phyloP scores from a whole-genome alignment of 805 yeast genomes.

The Phaffomyces antillensis region DNA sequence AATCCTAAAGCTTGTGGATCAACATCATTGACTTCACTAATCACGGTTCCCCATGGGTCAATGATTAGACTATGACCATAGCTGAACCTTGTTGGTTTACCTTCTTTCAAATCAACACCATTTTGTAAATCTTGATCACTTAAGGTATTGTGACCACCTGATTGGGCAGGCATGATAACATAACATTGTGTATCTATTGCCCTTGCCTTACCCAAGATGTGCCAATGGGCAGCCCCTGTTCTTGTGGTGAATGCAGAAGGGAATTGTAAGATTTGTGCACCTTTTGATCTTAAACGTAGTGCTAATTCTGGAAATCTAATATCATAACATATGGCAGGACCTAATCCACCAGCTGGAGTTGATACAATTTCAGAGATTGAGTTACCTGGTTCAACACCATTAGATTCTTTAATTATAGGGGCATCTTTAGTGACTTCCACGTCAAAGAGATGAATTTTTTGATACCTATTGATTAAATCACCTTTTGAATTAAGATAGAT shows the following conservation, averaged over 20 bases:
- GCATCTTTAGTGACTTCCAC: slow-evolving; percentile 66
- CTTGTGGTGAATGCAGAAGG: slow-evolving; percentile 92
- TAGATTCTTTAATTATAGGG: slow-evolving; percentile 68
- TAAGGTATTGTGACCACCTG: slow-evolving; percentile 49
- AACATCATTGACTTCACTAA: slow-evolving; percentile 50
- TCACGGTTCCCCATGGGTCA: slow-evolving; percentile 86
- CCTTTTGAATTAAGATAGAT: slow-evolving; percentile 68
- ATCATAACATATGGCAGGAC: slow-evolving; percentile 78
- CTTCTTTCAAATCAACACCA: slow-evolving; percentile 18
- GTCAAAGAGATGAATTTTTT: slow-evolving; percentile 84
- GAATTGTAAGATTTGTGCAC: slow-evolving; percentile 71
- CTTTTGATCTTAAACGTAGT: slow-evolving; percentile 49
- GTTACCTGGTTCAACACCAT: slow-evolving; percentile 75
- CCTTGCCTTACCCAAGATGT: slow-evolving; percentile 65
- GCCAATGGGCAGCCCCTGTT: slow-evolving; percentile 93
- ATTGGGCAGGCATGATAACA: slow-evolving; percentile 85
- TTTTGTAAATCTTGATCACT: slow-evolving; percentile 28
- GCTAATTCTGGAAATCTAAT: slow-evolving; percentile 82
- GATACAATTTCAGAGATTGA: slow-evolving; percentile 45
- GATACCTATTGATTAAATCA: slow-evolving; percentile 59
- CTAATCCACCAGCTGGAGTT: slow-evolving; percentile 57
- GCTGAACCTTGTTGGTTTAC: slow-evolving; percentile 44
- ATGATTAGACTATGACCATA: slow-evolving; percentile 83
- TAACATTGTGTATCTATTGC: slow-evolving; percentile 86
- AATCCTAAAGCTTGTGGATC: slow-evolving; percentile 34